A percentile compares a stretch with the other conserved stretches of the same genome.
Conservation (phyloP, 1,139 yeast species). For the Taiozyma onychis region DNA sequence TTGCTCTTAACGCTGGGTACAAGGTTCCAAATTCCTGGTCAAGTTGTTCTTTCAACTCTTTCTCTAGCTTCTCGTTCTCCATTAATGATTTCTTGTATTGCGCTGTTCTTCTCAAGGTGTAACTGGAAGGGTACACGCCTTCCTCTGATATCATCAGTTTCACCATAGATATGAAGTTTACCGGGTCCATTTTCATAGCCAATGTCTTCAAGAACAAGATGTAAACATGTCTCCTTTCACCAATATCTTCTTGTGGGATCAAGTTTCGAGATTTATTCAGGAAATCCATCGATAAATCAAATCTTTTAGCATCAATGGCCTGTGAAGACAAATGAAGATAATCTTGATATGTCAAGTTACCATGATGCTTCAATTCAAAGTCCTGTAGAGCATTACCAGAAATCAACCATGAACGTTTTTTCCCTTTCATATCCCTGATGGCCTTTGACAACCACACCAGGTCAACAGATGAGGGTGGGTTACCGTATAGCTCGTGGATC, state of each 20-base stretch:
- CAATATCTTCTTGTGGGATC: background rate
- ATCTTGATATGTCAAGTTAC: constrained; percentile 2
- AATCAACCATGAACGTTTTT: background rate
- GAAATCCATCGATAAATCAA: background rate
- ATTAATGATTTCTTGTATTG: constrained; percentile 1
- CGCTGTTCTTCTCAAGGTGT: background rate
- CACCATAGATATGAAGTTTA: background rate
- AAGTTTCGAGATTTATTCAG: background rate
- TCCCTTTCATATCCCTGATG: background rate
- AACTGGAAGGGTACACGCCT: background rate
- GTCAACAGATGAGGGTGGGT: constrained; percentile 12
- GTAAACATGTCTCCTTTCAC: constrained; percentile 3
- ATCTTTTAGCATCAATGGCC: constrained; percentile 1
- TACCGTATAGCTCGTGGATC: constrained; percentile 9
- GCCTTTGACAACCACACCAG: constrained; percentile 8
- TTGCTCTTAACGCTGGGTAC: background rate
- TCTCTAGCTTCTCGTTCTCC: background rate
- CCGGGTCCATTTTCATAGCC: background rate
- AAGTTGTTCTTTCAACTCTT: background rate
- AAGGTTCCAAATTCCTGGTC: background rate
- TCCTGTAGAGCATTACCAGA: constrained; percentile 1
- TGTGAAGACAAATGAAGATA: constrained; percentile 10
- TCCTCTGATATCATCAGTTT: background rate
- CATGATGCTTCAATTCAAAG: constrained; percentile 8
- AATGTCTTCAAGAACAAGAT: constrained; percentile 2